Evolutionary conservation across 768 basidiomycete species (phyloP).

Genomic region (Kwoniella botswanensis): DNA sequence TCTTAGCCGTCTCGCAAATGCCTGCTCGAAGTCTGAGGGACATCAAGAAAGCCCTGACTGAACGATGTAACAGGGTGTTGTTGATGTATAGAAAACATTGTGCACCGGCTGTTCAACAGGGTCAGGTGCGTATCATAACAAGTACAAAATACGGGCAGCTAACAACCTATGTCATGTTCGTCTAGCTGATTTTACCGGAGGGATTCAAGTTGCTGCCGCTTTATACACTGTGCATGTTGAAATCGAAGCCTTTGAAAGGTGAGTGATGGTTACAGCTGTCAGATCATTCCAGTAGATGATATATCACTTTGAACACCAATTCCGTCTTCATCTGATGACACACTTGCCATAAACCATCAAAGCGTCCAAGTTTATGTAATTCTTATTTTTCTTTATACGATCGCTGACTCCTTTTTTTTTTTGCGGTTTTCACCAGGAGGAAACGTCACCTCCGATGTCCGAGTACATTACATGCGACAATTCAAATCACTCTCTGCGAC

Average conservation of each 20-base stretch:
- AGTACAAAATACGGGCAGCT: not conserved
- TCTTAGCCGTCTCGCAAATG: constrained; percentile 73
- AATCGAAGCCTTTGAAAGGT: constrained; percentile 95
- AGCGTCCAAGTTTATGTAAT: too few relatives aligned
- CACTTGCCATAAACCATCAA: too few relatives aligned
- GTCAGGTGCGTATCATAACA: constrained; percentile 67
- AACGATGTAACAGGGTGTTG: constrained; percentile 78
- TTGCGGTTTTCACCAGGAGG: constrained; percentile 63
- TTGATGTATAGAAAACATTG: constrained; percentile 88
- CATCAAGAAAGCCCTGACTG: constrained; percentile 84
- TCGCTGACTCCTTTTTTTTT: too few relatives aligned
- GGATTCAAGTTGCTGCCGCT: constrained; percentile 84
- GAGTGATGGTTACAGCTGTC: not conserved
- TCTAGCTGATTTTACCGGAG: constrained; percentile 90
- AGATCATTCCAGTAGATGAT: not conserved
- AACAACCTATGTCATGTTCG: too few relatives aligned
- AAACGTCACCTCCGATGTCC: constrained; percentile 89
- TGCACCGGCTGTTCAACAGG: constrained; percentile 73
- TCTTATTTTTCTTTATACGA: too few relatives aligned
- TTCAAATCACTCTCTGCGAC: constrained; percentile 74
- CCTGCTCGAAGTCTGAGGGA: constrained; percentile 67
- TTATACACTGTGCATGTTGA: constrained; percentile 78
- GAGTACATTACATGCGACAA: constrained; percentile 80
- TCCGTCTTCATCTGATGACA: not conserved
- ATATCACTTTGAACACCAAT: too few relatives aligned